Base-by-base conservation (phyloP, 164 flowering plant species). In the Chloranthus sessilifolius region DNA sequence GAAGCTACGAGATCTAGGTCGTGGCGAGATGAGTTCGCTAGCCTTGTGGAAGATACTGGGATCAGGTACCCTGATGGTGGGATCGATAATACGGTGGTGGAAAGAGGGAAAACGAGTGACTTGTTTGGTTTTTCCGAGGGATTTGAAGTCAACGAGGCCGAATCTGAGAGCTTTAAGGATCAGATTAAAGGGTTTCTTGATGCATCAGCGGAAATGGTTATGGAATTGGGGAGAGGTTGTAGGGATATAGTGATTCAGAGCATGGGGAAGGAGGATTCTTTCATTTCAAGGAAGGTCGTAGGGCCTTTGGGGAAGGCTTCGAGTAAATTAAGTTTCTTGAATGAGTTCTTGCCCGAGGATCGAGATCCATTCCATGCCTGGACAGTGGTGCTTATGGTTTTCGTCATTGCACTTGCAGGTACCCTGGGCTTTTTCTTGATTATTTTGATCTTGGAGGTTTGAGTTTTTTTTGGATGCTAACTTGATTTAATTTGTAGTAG, bases 331-430 rank as follows among this genome's bases (percentile, higher is more conserved):
- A 78, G 76, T 11, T 75, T 74, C 42, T 42, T 88, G 64, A 92
- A 81, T 42, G 91, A 88, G 58, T 82, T 54, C 52, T 66, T 92
- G 78, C 96, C 99, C 0, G 99, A 92, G 68, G 96, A 92, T 71
- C 80, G 83, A 40, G 88, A 88, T 59, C 99, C 96, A 11, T 50
- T 53, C 23, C 87, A 82, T 61, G 79, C 76, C 0, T 91, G 88
- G 94, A 67, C 81, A 6, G 87, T 91, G 25, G 63, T 88, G 2
- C 47, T 73, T 36, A 58, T 73, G 53, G 88, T 83, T 2, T 67
- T 72, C 53, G 30, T 81, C 25, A 42, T 85, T 3, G 81, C 85
- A 4, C 46, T 84, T 36, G 59, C 87, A 62, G 95, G 98, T 92
- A 58, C 29, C 17, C 39, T 6, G 1, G 14, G 29, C 17, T 29